Conservation (phyloP, 2,329 filamentous ascomycete species). For the Xylaria sp. region DNA sequence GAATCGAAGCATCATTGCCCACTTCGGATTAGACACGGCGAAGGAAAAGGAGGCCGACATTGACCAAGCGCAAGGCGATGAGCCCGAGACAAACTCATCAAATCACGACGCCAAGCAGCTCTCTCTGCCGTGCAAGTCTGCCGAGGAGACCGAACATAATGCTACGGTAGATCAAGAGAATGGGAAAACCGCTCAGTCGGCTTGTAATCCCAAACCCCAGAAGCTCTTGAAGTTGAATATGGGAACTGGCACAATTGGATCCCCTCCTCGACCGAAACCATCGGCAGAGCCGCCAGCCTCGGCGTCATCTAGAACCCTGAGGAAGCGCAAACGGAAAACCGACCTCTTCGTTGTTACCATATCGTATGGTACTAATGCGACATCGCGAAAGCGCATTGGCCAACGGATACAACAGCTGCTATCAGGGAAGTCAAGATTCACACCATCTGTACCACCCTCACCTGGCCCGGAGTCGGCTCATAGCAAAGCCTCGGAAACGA, state of each 20-base stretch:
- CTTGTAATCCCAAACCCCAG: conserved; percentile 34
- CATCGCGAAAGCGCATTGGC: conserved; percentile 46
- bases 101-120: not conserved
- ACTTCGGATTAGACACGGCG: conserved; percentile 13
- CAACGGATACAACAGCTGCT: conserved; percentile 60
- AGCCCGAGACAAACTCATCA: conserved; percentile 2
- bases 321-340: conserved; percentile 35
- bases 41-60: not conserved
- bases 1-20: conserved; percentile 16
- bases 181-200: conserved; percentile 7
- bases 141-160: not conserved
- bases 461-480: conserved; percentile 16
- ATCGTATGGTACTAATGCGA: conserved; percentile 51
- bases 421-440: conserved; percentile 23
- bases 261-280: conserved; percentile 52
- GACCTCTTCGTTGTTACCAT: conserved; percentile 48
- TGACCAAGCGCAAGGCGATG: conserved; percentile 3
- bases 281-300: conserved; percentile 14
- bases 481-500: not conserved
- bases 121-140: not conserved
- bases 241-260: conserved; percentile 57
- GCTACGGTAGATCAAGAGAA: not conserved
- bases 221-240: conserved; percentile 54
- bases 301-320: conserved; percentile 10
- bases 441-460: conserved; percentile 24